phyloP scores from a whole-genome alignment of 1,284 basidiomycete genomes.

The Farysia itapuensis region DNA sequence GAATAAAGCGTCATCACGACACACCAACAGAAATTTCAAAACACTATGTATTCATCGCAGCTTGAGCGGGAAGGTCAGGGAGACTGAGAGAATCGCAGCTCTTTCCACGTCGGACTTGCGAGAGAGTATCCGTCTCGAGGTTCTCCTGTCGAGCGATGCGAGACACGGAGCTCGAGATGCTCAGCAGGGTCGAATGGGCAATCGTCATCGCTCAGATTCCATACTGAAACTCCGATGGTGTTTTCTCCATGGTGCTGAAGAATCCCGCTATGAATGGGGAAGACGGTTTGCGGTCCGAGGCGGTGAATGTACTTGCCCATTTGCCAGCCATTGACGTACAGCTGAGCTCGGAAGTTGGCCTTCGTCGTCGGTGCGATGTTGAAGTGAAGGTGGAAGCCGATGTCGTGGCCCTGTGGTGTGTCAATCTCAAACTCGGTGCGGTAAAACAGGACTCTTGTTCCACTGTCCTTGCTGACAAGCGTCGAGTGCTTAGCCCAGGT shows the following conservation, averaged over 20 bases:
- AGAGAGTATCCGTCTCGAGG: slow-evolving; percentile 18
- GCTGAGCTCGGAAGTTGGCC: slow-evolving; percentile 10
- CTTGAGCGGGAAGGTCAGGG: too few species aligned
- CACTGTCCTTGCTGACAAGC: too few species aligned
- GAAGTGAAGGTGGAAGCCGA: slow-evolving; percentile 18
- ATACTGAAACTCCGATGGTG: slow-evolving; percentile 27
- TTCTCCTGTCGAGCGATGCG: slow-evolving; percentile 17
- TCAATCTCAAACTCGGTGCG: slow-evolving; percentile 69
- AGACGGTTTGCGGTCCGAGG: slow-evolving; percentile 31
- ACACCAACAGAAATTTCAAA: too few species aligned
- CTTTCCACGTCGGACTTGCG: slow-evolving; percentile 11
- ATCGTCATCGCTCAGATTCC: slow-evolving; percentile 13
- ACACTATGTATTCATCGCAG: too few species aligned
- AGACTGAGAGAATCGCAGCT: slow-evolving; percentile 22
- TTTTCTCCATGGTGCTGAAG: slow-evolving; percentile 25
- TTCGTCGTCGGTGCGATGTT: not conserved
- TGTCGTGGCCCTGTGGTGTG: slow-evolving; percentile 49
- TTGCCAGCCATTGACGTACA: slow-evolving; percentile 54
- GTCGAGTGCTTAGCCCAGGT: too few species aligned
- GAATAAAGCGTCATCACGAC: too few species aligned
- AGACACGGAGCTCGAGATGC: slow-evolving; percentile 12
- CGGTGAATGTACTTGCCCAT: slow-evolving; percentile 37
- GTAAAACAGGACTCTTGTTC: slow-evolving; percentile 72
- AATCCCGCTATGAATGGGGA: slow-evolving; percentile 33
- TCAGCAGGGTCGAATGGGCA: slow-evolving; percentile 14